Evolutionary conservation across 2,329 filamentous ascomycete genomes (phyloP), one percentile per base, ranked within the genome.

Genomic region (Coleophoma crateriformis): DNA sequence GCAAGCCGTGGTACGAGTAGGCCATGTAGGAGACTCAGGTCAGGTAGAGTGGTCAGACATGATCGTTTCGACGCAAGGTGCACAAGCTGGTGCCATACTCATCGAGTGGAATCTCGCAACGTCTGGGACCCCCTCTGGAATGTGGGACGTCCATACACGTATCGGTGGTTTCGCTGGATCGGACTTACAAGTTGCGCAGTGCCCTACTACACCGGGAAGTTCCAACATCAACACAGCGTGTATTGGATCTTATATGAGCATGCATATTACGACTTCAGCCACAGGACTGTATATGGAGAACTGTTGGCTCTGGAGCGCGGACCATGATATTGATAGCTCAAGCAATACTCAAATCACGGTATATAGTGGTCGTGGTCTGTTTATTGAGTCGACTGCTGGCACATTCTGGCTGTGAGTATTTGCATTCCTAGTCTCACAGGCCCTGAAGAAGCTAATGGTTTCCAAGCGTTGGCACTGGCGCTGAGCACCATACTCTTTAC

Each of bases 401-500:
- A 76, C 72, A 19, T 47, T 61, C 15, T 82, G 78, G 79, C 64
- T 82, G 34, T 61, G 48, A 37, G 56, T 65, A 76, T 79, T 11
- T 5, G 10, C 17, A 12, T 10, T 27, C 5, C 27, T 7, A 2
- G 8, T 27, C 27, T 27, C 27, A 19, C 19, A 27, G 27, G 8
- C 27, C 27, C 6, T 27, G 27, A 7, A 85, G 90, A 66, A 86
- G 90, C 66, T 82, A 86, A 70, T 81, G 94, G 61, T 94, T 85
- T 77, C 90, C 86, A 66, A 89, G 88, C 46, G 66, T 75, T 44
- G 77, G 75, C 27, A 76, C 74, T 3, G 70, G 71, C 1, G 73
- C 71, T 22, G 77, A 81, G 60, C 77, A 81, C 61, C 66, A 68
- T 46, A 67, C 70, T 5, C 61, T 81, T 33, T 81, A 81, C 61